These are phyloP conservation scores for Lachnellula arida DNA, from an alignment of 2,329 filamentous ascomycete species.

Conservation along the genomic window DNA sequence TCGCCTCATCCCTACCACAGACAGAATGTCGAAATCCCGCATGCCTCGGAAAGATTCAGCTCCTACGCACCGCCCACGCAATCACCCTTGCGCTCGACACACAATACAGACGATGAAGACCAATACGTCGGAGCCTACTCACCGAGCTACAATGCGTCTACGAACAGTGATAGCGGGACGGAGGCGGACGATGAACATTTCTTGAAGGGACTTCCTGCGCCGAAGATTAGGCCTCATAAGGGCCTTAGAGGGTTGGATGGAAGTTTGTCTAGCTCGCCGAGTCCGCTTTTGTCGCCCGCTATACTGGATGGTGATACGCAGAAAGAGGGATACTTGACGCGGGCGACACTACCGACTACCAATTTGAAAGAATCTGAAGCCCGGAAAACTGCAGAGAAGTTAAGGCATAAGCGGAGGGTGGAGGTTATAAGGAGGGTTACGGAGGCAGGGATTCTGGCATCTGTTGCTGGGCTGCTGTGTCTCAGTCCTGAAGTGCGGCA, in stretches of 20 bases:
- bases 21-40: conserved; percentile 50
- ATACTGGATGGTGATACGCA: conserved; percentile 36
- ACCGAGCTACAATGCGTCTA: conserved; percentile 33
- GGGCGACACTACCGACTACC: background rate
- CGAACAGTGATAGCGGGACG: conserved; percentile 82
- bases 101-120: conserved; percentile 31
- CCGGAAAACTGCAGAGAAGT: conserved; percentile 31
- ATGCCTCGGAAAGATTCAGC: conserved; percentile 41
- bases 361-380: conserved; percentile 14
- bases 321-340: conserved; percentile 10
- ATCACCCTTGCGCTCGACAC: conserved; percentile 25
- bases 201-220: conserved; percentile 78
- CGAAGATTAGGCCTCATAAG: conserved; percentile 68
- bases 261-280: conserved; percentile 48
- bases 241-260: conserved; percentile 63
- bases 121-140: conserved; percentile 12
- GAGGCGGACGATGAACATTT: conserved; percentile 94
- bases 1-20: conserved; percentile 66
- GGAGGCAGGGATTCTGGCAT: conserved; percentile 48
- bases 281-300: conserved; percentile 49
- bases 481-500: conserved; percentile 41
- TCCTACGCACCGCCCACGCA: conserved; percentile 20
- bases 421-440: conserved; percentile 48
- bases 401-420: conserved; percentile 40
- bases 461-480: conserved; percentile 45